Conservation (phyloP, 495 filamentous ascomycete species). For the Neurospora sp. region DNA sequence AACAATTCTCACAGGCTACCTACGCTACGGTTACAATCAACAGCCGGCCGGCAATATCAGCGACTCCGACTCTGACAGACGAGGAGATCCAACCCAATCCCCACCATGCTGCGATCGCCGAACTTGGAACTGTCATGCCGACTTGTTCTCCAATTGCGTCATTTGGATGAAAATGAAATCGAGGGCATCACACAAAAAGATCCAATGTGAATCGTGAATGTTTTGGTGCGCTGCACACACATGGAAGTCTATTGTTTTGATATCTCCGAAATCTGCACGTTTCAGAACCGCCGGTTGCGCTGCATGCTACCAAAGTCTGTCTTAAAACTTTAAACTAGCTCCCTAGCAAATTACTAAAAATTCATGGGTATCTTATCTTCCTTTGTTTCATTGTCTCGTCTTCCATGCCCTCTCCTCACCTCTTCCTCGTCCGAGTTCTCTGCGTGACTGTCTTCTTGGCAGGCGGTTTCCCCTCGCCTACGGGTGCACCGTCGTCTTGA, state of each 20-base stretch:
- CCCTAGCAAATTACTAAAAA: not conserved
- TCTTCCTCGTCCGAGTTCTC: slow-evolving; percentile 22
- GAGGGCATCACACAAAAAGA: not conserved
- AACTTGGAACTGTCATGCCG: not conserved
- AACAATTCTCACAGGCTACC: not conserved
- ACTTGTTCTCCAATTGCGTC: not conserved
- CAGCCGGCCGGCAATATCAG: not conserved
- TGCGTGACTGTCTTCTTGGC: slow-evolving; percentile 21
- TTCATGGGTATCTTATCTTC: not conserved
- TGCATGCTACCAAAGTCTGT: not conserved
- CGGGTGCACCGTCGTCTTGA: slow-evolving; percentile 30
- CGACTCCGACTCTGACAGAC: not conserved
- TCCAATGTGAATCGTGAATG: not conserved
- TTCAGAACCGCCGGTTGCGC: not conserved
- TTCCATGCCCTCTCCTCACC: slow-evolving; percentile 19
- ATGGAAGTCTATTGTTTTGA: too few relatives aligned
- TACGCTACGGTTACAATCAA: not conserved
- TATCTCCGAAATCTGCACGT: not conserved
- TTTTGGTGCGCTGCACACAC: not conserved
- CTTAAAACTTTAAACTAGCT: not conserved
- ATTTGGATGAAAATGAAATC: not conserved
- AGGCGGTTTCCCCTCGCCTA: slow-evolving; percentile 18
- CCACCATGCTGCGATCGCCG: not conserved
- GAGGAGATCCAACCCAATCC: not conserved
- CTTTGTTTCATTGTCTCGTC: slow-evolving; percentile 12